Percentiles rank a stretch among this genome's conserved stretches.
Conservation (phyloP, 1,284 basidiomycete species). For the Leccinum proximum region DNA sequence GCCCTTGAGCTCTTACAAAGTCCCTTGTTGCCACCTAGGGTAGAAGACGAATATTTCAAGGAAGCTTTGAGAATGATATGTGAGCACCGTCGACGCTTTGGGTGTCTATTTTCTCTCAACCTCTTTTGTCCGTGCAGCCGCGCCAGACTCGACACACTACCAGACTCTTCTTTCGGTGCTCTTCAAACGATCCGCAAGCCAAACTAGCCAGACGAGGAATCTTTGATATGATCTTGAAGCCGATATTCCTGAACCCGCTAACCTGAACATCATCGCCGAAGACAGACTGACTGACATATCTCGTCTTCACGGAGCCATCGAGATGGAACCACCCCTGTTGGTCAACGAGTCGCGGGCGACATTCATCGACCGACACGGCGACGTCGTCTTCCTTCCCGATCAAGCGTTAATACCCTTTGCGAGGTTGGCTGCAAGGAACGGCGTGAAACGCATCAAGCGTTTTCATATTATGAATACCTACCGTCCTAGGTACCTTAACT, state of each 20-base stretch:
- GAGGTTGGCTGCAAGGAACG: constrained; percentile 74
- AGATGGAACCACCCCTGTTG: constrained; percentile 81
- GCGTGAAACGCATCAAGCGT: constrained; percentile 82
- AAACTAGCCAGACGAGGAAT: constrained; percentile 59
- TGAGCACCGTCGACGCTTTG: constrained; percentile 30
- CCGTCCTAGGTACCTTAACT: constrained; percentile 49
- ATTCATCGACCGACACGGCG: constrained; percentile 82
- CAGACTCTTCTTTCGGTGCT: constrained; percentile 68
- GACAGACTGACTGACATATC: constrained; percentile 79
- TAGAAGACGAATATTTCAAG: constrained; percentile 87
- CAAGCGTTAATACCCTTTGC: constrained; percentile 85
- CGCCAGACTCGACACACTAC: constrained; percentile 70
- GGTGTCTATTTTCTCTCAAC: not conserved
- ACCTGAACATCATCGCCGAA: constrained; percentile 74
- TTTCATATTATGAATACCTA: constrained; percentile 83
- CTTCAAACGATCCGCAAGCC: constrained; percentile 56
- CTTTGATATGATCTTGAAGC: constrained; percentile 80
- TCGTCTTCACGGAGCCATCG: constrained; percentile 86
- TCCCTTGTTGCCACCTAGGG: constrained; percentile 66
- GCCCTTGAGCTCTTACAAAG: constrained; percentile 87
- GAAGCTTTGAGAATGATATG: constrained; percentile 79
- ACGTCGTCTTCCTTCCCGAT: constrained; percentile 78
- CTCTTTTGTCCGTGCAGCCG: constrained; percentile 40
- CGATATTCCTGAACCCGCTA: constrained; percentile 69
- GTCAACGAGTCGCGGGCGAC: constrained; percentile 60